These are phyloP conservation scores for Linum tenue DNA, from an alignment of 345 rosid species.

Conservation along the genomic window DNA sequence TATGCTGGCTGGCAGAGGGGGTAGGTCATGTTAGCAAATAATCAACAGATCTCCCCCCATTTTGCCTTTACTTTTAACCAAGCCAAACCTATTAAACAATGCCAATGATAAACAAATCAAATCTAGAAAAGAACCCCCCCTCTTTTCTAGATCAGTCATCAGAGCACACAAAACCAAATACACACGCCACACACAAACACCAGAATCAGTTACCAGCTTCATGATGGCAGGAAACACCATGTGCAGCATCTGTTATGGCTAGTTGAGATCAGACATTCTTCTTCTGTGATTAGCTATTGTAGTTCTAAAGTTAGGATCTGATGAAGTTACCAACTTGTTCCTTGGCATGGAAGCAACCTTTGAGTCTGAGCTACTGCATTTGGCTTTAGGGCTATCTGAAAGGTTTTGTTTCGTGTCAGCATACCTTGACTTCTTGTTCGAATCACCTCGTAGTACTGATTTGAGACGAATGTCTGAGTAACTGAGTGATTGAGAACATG, in stretches of 20 bases:
- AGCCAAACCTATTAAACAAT: slow-evolving; percentile 4
- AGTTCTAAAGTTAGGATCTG: slow-evolving; percentile 57
- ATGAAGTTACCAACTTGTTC: slow-evolving; percentile 54
- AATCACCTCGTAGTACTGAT: slow-evolving; percentile 29
- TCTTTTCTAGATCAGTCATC: not conserved
- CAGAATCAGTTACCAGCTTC: not conserved
- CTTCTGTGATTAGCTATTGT: slow-evolving; percentile 51
- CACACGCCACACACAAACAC: not conserved
- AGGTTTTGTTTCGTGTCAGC: slow-evolving; percentile 22
- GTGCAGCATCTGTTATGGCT: not conserved
- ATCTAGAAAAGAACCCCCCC: not conserved
- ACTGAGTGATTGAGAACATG: slow-evolving; percentile 53
- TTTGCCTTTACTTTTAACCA: slow-evolving; percentile 10
- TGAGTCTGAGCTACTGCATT: slow-evolving; percentile 19
- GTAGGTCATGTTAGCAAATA: slow-evolving; percentile 12
- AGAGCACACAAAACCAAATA: not conserved
- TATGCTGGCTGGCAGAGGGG: not conserved
- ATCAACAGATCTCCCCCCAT: slow-evolving; percentile 16
- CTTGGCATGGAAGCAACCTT: slow-evolving; percentile 31
- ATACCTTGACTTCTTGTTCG: slow-evolving; percentile 35
- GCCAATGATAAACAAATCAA: not conserved
- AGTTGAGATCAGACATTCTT: slow-evolving; percentile 68
- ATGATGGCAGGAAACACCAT: not conserved
- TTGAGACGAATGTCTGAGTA: slow-evolving; percentile 47
- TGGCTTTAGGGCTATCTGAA: slow-evolving; percentile 42